phyloP scores from a whole-genome alignment of 1,139 yeast species.

The Protomyces inouyei region DNA sequence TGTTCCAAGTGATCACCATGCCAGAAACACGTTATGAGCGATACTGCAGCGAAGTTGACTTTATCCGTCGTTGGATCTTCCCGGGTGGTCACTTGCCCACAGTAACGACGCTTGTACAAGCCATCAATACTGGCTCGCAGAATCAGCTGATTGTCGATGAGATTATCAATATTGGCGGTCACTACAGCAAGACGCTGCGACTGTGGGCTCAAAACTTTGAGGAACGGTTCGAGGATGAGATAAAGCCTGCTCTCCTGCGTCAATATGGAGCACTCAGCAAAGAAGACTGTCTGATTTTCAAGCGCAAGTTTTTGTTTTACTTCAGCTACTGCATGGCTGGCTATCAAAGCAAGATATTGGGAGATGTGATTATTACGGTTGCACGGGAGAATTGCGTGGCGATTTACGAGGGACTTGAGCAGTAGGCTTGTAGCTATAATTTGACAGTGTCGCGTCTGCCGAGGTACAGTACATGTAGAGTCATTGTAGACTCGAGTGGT shows the following conservation, averaged over 20 bases:
- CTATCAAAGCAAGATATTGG: conserved; percentile 11
- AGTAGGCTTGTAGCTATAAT: neutral
- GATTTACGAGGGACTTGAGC: conserved; percentile 10
- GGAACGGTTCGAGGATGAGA: conserved; percentile 20
- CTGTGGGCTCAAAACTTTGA: conserved; percentile 16
- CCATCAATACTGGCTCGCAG: conserved; percentile 21
- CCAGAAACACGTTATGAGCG: conserved; percentile 89
- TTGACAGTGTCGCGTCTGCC: too few species aligned
- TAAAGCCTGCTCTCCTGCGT: conserved; percentile 11
- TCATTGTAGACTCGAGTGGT: too few species aligned
- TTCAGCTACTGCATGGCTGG: conserved; percentile 26
- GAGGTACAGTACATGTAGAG: too few species aligned
- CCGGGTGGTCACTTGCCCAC: conserved; percentile 27
- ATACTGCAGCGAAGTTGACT: conserved; percentile 22
- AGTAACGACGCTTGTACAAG: conserved; percentile 14
- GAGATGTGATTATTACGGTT: conserved; percentile 22
- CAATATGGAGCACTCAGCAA: conserved; percentile 10
- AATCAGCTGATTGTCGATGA: conserved; percentile 20
- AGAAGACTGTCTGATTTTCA: conserved; percentile 17
- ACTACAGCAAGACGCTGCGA: conserved; percentile 20
- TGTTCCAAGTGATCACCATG: conserved; percentile 51
- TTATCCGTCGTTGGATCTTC: conserved; percentile 26
- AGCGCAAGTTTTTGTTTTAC: conserved; percentile 18
- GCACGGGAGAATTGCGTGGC: conserved; percentile 21
- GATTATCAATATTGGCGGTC: conserved; percentile 25